Evolutionary conservation across 1,139 yeast genomes (phyloP).

Genomic region (Saccharomyces hybrid): DNA sequence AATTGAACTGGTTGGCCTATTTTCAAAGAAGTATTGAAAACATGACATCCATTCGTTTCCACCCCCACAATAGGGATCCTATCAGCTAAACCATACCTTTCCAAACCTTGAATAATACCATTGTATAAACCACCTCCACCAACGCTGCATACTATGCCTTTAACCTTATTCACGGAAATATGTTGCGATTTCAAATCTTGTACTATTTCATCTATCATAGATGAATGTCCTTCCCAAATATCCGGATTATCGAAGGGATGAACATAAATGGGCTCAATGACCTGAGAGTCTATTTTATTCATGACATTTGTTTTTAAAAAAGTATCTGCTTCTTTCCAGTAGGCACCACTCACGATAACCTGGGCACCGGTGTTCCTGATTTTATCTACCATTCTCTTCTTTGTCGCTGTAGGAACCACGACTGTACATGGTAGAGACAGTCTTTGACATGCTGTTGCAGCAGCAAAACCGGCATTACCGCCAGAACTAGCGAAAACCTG

Average conservation of each 20-base stretch:
- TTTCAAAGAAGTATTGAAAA: conserved; percentile 43
- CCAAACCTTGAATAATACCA: conserved; percentile 54
- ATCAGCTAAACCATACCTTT: conserved; percentile 34
- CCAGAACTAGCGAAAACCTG: conserved; percentile 62
- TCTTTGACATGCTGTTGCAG: conserved; percentile 50
- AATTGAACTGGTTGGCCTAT: conserved; percentile 42
- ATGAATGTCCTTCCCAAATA: conserved; percentile 64
- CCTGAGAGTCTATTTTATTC: conserved; percentile 26
- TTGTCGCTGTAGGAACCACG: conserved; percentile 51
- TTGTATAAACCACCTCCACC: conserved; percentile 73
- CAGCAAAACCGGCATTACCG: conserved; percentile 76
- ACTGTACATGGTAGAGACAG: conserved; percentile 52
- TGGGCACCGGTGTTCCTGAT: conserved; percentile 45
- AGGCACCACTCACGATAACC: conserved; percentile 47
- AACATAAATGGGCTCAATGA: conserved; percentile 45
- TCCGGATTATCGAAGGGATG: conserved; percentile 62
- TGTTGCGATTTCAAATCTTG: conserved; percentile 33
- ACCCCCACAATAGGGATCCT: conserved; percentile 45
- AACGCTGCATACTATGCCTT: conserved; percentile 57
- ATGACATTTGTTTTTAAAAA: conserved; percentile 39
- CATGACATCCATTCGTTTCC: conserved; percentile 58
- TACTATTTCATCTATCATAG: conserved; percentile 51
- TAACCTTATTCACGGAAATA: conserved; percentile 33
- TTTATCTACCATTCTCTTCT: conserved; percentile 36
- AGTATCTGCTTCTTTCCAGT: conserved; percentile 62